phyloP scores from a whole-genome alignment of 345 rosid species.

The Eucalyptus rudis region DNA sequence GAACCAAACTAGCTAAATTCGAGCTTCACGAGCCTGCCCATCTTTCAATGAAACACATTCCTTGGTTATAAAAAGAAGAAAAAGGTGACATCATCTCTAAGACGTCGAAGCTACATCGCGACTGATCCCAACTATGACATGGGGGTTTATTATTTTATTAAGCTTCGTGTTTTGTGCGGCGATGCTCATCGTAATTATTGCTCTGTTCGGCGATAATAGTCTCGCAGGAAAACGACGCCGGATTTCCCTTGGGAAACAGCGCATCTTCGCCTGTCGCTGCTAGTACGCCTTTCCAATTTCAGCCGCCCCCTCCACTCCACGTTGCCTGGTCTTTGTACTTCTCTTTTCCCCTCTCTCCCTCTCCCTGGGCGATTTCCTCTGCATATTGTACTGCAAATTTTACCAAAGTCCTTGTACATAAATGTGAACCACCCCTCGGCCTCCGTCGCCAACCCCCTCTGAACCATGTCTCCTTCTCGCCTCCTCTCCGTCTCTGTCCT shows the following conservation, averaged over 20 bases:
- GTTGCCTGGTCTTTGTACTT: not conserved
- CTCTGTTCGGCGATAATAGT: not conserved
- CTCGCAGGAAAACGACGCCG: not conserved
- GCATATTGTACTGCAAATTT: not conserved
- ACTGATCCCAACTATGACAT: not conserved
- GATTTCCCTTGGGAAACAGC: not conserved
- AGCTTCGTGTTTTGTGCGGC: not conserved
- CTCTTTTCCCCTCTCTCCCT: not conserved
- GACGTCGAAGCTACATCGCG: not conserved
- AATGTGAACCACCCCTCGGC: not conserved
- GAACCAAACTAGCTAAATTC: not conserved
- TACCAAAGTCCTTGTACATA: not conserved
- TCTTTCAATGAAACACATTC: not conserved
- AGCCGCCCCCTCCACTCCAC: not conserved
- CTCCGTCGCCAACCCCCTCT: not conserved
- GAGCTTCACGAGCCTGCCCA: not conserved
- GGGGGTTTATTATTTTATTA: not conserved
- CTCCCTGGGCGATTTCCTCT: not conserved
- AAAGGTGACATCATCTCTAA: not conserved
- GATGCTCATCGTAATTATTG: not conserved
- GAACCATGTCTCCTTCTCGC: conserved; percentile 27
- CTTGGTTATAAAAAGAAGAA: not conserved
- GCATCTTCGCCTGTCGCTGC: not conserved
- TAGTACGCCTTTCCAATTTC: not conserved
- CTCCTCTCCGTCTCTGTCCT: conserved; percentile 28